Conservation (phyloP, 1,284 basidiomycete genomes). For the Leccinum griseonigrum region DNA sequence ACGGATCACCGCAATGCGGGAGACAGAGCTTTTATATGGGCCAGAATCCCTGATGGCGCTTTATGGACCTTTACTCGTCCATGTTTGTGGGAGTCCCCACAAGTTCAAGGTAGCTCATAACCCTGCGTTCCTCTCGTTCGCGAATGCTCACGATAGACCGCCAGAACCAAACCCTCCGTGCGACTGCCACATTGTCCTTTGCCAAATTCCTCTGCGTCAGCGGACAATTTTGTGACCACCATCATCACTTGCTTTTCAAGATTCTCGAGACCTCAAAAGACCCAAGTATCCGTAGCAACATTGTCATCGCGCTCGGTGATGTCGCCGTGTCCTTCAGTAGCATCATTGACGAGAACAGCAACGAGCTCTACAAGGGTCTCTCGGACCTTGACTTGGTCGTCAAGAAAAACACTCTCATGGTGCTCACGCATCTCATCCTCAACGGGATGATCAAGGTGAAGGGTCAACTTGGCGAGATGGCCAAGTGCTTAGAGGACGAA, state of each 20-base stretch:
- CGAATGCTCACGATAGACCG: constrained; percentile 6
- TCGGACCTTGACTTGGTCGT: constrained; percentile 85
- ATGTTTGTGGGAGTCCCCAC: constrained; percentile 86
- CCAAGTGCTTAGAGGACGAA: constrained; percentile 96
- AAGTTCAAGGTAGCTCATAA: constrained; percentile 68
- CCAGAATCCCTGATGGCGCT: constrained; percentile 79
- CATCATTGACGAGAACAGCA: constrained; percentile 96
- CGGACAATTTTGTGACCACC: constrained; percentile 88
- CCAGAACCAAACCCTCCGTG: constrained; percentile 83
- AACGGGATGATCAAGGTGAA: constrained; percentile 99
- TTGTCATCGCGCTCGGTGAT: constrained; percentile 96
- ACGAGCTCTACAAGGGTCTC: constrained; percentile 92
- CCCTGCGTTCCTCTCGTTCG: background rate
- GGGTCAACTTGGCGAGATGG: constrained; percentile 98
- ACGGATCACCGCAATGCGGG: constrained; percentile 78
- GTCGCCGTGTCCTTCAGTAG: constrained; percentile 96
- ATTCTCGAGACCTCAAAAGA: constrained; percentile 91
- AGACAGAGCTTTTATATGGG: constrained; percentile 88
- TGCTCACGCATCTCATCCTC: constrained; percentile 94
- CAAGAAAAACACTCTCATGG: constrained; percentile 99
- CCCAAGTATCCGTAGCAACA: constrained; percentile 89
- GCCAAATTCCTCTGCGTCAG: constrained; percentile 98
- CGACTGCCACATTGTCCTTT: constrained; percentile 85
- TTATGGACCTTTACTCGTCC: constrained; percentile 88
- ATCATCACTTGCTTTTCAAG: constrained; percentile 89